Percentiles rank a stretch among this genome's conserved stretches.
These are phyloP conservation scores for Naganishia friedmannii DNA, from an alignment of 768 basidiomycete species.

Conservation along the genomic window DNA sequence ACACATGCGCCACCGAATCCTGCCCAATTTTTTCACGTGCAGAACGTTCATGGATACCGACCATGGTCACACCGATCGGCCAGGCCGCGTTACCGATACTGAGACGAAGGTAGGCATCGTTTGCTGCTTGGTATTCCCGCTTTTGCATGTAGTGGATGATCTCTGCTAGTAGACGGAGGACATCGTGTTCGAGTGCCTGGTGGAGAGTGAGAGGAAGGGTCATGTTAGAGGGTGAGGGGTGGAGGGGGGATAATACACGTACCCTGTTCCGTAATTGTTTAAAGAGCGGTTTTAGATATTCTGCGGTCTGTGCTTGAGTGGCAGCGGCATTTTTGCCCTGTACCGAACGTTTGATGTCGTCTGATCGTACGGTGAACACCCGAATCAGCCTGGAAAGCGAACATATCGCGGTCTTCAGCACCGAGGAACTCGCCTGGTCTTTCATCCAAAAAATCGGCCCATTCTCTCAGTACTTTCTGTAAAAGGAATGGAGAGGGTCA, in stretches of 20 bases:
- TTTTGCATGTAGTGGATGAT: constrained; percentile 96
- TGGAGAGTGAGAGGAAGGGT: constrained; percentile 5
- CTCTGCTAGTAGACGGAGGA: constrained; percentile 80
- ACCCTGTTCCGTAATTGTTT: constrained; percentile 83
- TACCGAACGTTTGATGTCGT: constrained; percentile 77
- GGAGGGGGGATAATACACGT: constrained; percentile 45
- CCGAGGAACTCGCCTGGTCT: constrained; percentile 72
- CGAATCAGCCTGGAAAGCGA: not conserved
- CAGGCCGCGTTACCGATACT: constrained; percentile 98
- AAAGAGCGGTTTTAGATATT: constrained; percentile 96
- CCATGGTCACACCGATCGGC: constrained; percentile 99
- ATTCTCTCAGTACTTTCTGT: constrained; percentile 79
- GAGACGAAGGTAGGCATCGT: constrained; percentile 92
- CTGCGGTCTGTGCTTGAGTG: constrained; percentile 89
- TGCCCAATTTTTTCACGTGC: constrained; percentile 97
- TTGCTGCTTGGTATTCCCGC: constrained; percentile 89
- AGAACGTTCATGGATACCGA: constrained; percentile 97
- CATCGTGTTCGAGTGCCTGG: constrained; percentile 73
- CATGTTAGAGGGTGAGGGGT: not conserved
- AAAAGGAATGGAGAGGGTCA: not conserved
- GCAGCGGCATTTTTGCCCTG: constrained; percentile 94
- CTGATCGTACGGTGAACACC: constrained; percentile 52
- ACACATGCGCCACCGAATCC: constrained; percentile 93
- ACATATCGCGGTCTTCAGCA: not conserved
- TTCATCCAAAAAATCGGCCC: constrained; percentile 92